These are phyloP conservation scores for Fusarium nelsonii DNA, from an alignment of 2,329 filamentous ascomycete species.

Conservation along the genomic window DNA sequence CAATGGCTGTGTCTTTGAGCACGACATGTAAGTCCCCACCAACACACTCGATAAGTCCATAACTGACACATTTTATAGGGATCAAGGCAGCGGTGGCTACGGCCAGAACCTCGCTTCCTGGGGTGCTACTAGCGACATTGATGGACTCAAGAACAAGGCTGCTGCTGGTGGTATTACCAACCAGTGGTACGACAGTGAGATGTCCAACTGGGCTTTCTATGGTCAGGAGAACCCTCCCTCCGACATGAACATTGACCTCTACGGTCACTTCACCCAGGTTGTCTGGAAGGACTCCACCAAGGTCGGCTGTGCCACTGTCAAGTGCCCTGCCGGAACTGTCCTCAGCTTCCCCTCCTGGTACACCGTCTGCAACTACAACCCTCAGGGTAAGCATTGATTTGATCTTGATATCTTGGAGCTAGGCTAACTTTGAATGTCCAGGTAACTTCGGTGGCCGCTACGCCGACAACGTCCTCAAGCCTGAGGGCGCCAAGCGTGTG, in stretches of 20 bases:
- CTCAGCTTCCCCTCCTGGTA: slow-evolving; percentile 70
- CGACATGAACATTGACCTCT: slow-evolving; percentile 71
- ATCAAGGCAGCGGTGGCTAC: slow-evolving; percentile 72
- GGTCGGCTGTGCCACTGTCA: slow-evolving; percentile 73
- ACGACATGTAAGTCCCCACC: slow-evolving; percentile 74
- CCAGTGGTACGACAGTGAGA: slow-evolving; percentile 90
- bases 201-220: slow-evolving; percentile 70
- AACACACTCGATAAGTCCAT: neutral
- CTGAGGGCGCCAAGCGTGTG: slow-evolving; percentile 48
- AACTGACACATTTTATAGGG: slow-evolving; percentile 58
- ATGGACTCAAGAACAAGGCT: slow-evolving; percentile 60
- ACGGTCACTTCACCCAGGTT: slow-evolving; percentile 67
- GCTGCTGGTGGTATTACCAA: slow-evolving; percentile 79
- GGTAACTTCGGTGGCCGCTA: slow-evolving; percentile 67
- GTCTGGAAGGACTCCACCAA: slow-evolving; percentile 57
- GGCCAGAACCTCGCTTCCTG: slow-evolving; percentile 92
- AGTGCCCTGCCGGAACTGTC: slow-evolving; percentile 69
- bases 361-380: slow-evolving; percentile 90
- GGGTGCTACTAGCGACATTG: slow-evolving; percentile 57
- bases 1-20: slow-evolving; percentile 75
- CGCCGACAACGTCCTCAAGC: slow-evolving; percentile 61
- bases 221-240: slow-evolving; percentile 68
- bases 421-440: slow-evolving; percentile 38
- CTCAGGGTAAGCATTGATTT: slow-evolving; percentile 69
- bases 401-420: neutral